Percentiles rank a stretch among this genome's conserved stretches.
phyloP scores from a whole-genome alignment of 2,329 filamentous ascomycete species.

The Hirsutella thompsonii region DNA sequence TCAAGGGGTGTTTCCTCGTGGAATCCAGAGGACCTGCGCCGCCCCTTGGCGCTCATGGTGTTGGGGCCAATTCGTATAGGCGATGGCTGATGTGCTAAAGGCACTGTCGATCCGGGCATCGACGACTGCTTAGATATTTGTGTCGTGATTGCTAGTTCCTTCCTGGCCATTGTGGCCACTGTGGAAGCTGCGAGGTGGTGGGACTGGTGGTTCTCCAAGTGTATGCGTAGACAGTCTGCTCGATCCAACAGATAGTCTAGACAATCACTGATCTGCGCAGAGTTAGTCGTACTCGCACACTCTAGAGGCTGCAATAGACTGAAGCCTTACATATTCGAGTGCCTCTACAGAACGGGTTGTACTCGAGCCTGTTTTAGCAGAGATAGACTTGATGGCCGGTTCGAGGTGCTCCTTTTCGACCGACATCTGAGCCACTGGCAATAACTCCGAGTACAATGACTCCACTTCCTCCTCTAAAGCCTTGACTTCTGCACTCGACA shows the following conservation, averaged over 20 bases:
- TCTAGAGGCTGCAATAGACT: background rate
- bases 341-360: slow-evolving; percentile 32
- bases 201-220: slow-evolving; percentile 30
- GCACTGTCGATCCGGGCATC: slow-evolving; percentile 14
- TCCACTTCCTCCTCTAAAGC: slow-evolving; percentile 52
- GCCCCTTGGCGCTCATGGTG: slow-evolving; percentile 10
- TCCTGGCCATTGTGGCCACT: slow-evolving; percentile 28
- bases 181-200: slow-evolving; percentile 27
- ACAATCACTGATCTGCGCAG: slow-evolving; percentile 34
- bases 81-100: slow-evolving; percentile 22
- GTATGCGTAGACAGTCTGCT: slow-evolving; percentile 25
- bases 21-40: slow-evolving; percentile 24
- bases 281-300: slow-evolving; percentile 8
- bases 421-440: slow-evolving; percentile 58
- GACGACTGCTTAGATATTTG: slow-evolving; percentile 10
- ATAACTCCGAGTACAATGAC: slow-evolving; percentile 55
- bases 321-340: slow-evolving; percentile 33
- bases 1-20: slow-evolving; percentile 27
- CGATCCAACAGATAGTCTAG: slow-evolving; percentile 36
- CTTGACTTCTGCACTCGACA: slow-evolving; percentile 26
- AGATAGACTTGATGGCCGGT: slow-evolving; percentile 38
- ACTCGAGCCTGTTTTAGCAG: slow-evolving; percentile 28
- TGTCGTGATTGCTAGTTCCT: slow-evolving; percentile 24
- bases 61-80: slow-evolving; percentile 21
- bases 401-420: slow-evolving; percentile 54